Evolutionary conservation across 192 early-diverging fungal species (phyloP).

Genomic region (Umbelopsis isabellina): DNA sequence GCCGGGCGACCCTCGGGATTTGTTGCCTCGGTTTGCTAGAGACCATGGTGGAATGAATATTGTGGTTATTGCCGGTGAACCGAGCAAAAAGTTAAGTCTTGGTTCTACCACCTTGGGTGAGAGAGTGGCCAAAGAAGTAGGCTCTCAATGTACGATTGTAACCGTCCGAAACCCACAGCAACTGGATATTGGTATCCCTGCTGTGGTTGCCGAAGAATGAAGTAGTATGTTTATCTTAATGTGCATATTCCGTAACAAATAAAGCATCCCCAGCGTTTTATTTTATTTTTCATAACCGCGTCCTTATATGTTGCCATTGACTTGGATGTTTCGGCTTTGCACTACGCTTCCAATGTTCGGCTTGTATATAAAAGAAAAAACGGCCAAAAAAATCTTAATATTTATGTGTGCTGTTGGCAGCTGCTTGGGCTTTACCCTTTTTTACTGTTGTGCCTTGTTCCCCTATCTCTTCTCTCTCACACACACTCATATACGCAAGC

Average conservation of each 20-base stretch:
- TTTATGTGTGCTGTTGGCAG: not conserved
- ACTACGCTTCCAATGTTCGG: no score
- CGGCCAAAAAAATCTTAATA: not conserved
- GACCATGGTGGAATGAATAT: slow-evolving; percentile 16
- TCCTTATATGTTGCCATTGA: no score
- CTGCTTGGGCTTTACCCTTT: no score
- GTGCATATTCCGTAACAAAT: slow-evolving; percentile 5
- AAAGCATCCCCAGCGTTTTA: not conserved
- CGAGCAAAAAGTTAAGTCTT: slow-evolving; percentile 2
- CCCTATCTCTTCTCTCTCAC: not conserved
- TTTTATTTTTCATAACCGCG: no score
- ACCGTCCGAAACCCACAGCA: slow-evolving; percentile 16
- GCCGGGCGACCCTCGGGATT: not conserved
- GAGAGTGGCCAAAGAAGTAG: slow-evolving; percentile 18
- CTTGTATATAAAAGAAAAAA: slow-evolving; percentile 1
- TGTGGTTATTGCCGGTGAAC: not conserved
- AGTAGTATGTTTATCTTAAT: not conserved
- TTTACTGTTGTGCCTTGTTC: not conserved
- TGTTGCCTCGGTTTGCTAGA: not conserved
- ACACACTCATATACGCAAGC: no score
- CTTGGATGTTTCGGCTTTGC: no score
- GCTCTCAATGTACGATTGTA: slow-evolving; percentile 14
- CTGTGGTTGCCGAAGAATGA: slow-evolving; percentile 5
- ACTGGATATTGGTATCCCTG: not conserved
- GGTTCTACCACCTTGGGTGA: slow-evolving; percentile 2